These are phyloP conservation scores for Rhodofomes roseus DNA, from an alignment of 1,284 basidiomycete genomes.

Conservation along the genomic window DNA sequence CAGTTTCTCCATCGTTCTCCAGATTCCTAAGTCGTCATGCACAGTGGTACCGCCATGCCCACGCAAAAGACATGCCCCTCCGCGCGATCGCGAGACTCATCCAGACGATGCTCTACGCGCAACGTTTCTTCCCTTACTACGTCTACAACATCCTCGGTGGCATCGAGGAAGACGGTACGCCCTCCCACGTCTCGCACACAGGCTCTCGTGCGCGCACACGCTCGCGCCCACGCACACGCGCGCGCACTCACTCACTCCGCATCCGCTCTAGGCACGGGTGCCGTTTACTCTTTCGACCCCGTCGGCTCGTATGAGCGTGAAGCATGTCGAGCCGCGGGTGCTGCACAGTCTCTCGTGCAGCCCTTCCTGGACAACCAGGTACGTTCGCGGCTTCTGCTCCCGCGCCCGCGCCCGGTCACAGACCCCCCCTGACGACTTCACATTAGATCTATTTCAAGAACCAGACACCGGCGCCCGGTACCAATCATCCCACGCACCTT, in stretches of 20 bases:
- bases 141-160: conserved; percentile 94
- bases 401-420: conserved; percentile 9
- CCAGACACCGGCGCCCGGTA: conserved; percentile 66
- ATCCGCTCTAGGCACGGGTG: conserved; percentile 68
- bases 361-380: conserved; percentile 97
- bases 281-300: conserved; percentile 96
- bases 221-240: background rate
- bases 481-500: conserved; percentile 74
- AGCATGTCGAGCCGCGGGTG: conserved; percentile 90
- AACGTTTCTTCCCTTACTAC: conserved; percentile 96
- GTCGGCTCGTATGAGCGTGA: conserved; percentile 95
- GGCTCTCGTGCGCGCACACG: background rate
- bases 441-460: conserved; percentile 94
- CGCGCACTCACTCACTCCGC: background rate
- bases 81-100: conserved; percentile 91
- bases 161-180: conserved; percentile 90
- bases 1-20: background rate
- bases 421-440: background rate
- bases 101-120: conserved; percentile 92
- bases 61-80: conserved; percentile 91
- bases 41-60: conserved; percentile 93
- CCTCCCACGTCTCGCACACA: conserved; percentile 1
- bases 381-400: conserved; percentile 23
- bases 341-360: conserved; percentile 87
- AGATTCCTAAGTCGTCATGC: background rate